Evolutionary conservation across 1,284 basidiomycete species (phyloP).

Genomic region (Xerocomus tenax): DNA sequence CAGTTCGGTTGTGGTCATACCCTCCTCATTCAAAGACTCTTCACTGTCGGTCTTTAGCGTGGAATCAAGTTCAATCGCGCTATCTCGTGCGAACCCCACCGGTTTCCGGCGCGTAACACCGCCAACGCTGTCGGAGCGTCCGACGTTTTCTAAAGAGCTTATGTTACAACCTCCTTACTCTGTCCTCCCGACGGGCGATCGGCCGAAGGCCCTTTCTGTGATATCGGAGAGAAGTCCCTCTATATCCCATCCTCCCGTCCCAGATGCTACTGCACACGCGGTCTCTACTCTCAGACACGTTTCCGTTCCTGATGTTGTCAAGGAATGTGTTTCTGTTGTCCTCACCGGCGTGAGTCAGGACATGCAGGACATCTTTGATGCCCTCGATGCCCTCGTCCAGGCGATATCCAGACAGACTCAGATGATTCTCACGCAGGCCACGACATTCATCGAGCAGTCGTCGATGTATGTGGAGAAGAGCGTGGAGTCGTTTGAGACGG

Average conservation of each 20-base stretch:
- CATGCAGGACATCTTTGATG: conserved; percentile 50
- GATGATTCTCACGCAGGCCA: conserved; percentile 35
- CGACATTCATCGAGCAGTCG: conserved; percentile 40
- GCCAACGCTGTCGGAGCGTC: conserved; percentile 30
- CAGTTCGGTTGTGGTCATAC: conserved; percentile 26
- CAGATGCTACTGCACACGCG: conserved; percentile 15
- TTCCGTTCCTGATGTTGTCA: conserved; percentile 33
- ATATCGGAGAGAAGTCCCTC: conserved; percentile 17
- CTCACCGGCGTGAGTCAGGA: conserved; percentile 41
- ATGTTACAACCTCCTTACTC: conserved; percentile 33
- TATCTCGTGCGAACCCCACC: conserved; percentile 18
- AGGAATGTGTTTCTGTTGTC: conserved; percentile 42
- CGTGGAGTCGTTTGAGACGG: conserved; percentile 20
- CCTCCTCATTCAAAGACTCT: conserved; percentile 46
- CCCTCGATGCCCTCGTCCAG: conserved; percentile 50
- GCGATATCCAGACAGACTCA: conserved; percentile 39
- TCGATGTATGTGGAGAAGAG: conserved; percentile 32
- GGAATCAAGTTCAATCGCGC: conserved; percentile 26
- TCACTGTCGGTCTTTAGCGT: conserved; percentile 45
- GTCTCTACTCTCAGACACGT: conserved; percentile 28
- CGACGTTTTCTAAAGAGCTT: conserved; percentile 33
- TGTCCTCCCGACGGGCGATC: conserved; percentile 23
- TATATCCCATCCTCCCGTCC: conserved; percentile 1
- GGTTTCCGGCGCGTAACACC: conserved; percentile 19
- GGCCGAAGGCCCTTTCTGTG: conserved; percentile 28